Evolutionary conservation across 345 rosid species (phyloP).

Genomic region (Eucalyptus erythrocorys): DNA sequence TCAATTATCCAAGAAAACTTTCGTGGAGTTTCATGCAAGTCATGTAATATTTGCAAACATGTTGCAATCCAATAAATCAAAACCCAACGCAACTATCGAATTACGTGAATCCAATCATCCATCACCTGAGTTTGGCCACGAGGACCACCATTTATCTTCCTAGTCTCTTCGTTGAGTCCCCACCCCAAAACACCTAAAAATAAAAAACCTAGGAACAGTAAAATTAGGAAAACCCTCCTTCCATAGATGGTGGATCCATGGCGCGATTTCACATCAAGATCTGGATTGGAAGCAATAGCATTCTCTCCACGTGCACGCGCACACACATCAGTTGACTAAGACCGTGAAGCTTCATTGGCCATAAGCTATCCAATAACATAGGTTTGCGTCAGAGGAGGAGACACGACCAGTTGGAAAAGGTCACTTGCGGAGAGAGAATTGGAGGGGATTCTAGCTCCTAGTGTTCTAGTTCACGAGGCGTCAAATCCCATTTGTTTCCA

Average conservation of each 20-base stretch:
- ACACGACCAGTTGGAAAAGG: background rate
- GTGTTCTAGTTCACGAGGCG: background rate
- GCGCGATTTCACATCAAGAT: background rate
- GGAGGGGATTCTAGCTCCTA: background rate
- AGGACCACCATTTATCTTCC: background rate
- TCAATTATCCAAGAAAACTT: background rate
- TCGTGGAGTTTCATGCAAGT: background rate
- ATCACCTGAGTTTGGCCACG: background rate
- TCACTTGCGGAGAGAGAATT: background rate
- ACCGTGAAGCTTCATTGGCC: background rate
- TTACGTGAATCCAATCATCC: background rate
- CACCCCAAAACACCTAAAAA: background rate
- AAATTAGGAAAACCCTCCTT: background rate
- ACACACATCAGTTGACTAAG: background rate
- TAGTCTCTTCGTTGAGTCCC: background rate
- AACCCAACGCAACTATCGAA: background rate
- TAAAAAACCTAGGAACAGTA: background rate
- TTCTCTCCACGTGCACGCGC: background rate
- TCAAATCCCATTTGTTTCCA: background rate
- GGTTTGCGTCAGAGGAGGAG: background rate
- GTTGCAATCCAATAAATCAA: background rate
- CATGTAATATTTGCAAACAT: background rate
- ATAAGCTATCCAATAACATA: background rate
- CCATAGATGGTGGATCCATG: background rate
- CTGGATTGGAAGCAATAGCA: background rate